Evolutionary conservation across 306 rosid genomes (phyloP), one percentile per base, ranked within the genome.

Genomic region (Prunus campanulata): DNA sequence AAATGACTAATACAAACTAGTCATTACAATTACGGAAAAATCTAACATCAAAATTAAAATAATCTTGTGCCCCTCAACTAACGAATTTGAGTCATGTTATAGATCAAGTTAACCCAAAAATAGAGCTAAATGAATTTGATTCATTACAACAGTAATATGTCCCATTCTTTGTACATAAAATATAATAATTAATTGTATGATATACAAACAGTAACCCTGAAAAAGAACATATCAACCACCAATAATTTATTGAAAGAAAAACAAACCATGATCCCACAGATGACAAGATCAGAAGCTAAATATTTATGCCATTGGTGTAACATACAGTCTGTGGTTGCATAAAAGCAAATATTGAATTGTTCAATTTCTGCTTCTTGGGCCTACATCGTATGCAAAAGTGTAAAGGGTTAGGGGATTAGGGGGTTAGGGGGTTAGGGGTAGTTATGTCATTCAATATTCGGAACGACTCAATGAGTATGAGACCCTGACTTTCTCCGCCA

Each of bases 401-500:
- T 39, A 6, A 9, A 1, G 27, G 24, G 42, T 8, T 42, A 5
- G 48, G 2, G 46, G 0, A 29, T 20, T 7, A 27, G 60, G 22
- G 54, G 3, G 27, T 25, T 25, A 25, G 27, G 27, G 27, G 27
- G 27, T 25, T 7, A 15, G 59, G 77, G 70, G 39, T 32, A 74
- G 44, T 47, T 14, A 19, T 46, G 77, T 61, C 18, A 74, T 74
- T 60, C 46, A 6, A 9, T 12, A 44, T 8, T 24, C 20, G 42
- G 60, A 72, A 65, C 74, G 18, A 69, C 78, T 70, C 22, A 35
- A 65, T n/a, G 49, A 65, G 27, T 32, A 42, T 24, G 75, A 71
- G 84, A 77, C 2, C 87, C 79, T 73, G 78, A 78, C 68, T 75
- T 86, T 89, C 83, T 82, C 87, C 85, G 81, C 86, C 83, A 68